Base-by-base conservation (phyloP, 2,329 filamentous ascomycete genomes). In the Tolypocladium guangdongense region DNA sequence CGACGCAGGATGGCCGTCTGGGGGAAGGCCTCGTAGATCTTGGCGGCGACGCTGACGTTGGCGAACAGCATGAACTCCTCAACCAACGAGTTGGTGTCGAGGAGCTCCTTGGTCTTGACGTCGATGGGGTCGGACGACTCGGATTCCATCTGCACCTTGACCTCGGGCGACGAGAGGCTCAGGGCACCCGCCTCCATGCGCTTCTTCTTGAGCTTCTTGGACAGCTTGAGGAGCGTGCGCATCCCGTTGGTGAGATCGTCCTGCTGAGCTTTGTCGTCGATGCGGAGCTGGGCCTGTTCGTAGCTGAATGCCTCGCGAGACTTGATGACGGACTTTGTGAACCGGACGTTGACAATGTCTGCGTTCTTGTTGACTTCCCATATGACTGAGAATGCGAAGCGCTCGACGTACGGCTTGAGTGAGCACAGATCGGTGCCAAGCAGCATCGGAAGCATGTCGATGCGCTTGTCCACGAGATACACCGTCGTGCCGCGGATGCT, bases 51-150 rank as follows among this genome's bases (percentile, higher is more conserved):
- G 61, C 87, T 92, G 64, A 90, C 90, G 73, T 99, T 99, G 76
- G 93, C 95, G 68, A 97, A 87, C 65, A 99, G 78, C 93, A 99
- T 99, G 78, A 99, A 97, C 68, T 99, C 93, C 67, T 99, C 93
- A 32, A 99, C 95, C 6, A 99, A 81, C 24, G 92, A 96, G 74
- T 97, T 99, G 52, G 93, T 99, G 64, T 93, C 91, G 38, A 99
- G 83, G 51, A 91, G 83, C 62, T 91, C 81, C 73, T 99, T 99
- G 7, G 91, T 95, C 76, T 97, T 90, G 61, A 99, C 89, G 63
- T 97, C 93, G 52, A 96, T 86, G 0, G 93, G 92, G 65, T 97
- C 93, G 1, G 91, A 95, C 0, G 92, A 95, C 71, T 99, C 93
- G 10, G 88, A 95, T 67, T 96, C 92, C 64, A 88, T 88, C 69